These are phyloP conservation scores for Ceratocystis lukuohia DNA, from an alignment of 2,329 filamentous ascomycete genomes.

Conservation along the genomic window DNA sequence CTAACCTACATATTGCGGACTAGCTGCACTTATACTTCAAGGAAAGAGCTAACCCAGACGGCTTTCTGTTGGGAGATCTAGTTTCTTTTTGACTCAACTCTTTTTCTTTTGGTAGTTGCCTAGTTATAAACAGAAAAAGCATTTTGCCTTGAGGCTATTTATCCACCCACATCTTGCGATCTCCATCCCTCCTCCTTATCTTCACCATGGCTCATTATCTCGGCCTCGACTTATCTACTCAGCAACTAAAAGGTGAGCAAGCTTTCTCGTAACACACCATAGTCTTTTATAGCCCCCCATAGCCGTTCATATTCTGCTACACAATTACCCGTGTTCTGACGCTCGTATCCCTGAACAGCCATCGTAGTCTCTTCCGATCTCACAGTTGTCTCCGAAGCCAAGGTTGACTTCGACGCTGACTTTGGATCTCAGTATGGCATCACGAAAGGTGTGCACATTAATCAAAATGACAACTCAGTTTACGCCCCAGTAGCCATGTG, in stretches of 20 bases:
- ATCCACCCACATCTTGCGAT: background rate
- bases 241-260: conserved; percentile 72
- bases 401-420: conserved; percentile 90
- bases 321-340: background rate
- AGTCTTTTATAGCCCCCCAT: too few relatives aligned
- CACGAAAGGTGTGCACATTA: conserved; percentile 74
- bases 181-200: background rate
- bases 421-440: conserved; percentile 60
- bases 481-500: conserved; percentile 89
- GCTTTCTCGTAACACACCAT: background rate
- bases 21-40: background rate
- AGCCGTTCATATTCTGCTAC: too few relatives aligned
- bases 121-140: background rate
- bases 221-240: conserved; percentile 91
- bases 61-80: background rate
- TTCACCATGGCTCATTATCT: conserved; percentile 47
- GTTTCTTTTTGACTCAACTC: background rate
- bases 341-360: conserved; percentile 33
- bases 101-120: background rate
- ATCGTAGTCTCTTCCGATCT: conserved; percentile 76
- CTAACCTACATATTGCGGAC: background rate
- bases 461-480: conserved; percentile 73
- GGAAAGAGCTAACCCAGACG: background rate
- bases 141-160: background rate
- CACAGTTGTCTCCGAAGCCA: conserved; percentile 68